A percentile compares a stretch with the other conserved stretches of the same genome.
phyloP scores from a whole-genome alignment of 2,329 filamentous ascomycete species.

The Fusarium sp. region DNA sequence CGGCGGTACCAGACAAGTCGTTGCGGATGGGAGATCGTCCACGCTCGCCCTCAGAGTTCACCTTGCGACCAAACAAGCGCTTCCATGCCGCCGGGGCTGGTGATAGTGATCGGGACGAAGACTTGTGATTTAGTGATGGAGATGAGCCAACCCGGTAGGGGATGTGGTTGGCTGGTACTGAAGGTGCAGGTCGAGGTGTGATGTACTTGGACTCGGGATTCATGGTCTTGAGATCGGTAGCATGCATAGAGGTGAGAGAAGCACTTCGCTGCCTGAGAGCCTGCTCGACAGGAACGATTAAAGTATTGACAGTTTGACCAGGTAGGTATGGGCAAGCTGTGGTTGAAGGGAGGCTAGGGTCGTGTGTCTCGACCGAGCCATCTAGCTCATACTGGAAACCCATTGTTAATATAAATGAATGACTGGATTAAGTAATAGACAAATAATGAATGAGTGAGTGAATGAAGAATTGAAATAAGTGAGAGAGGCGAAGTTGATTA shows the following conservation, averaged over 20 bases:
- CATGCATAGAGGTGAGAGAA: slow-evolving; percentile 68
- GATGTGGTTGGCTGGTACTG: slow-evolving; percentile 34
- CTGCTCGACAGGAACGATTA: slow-evolving; percentile 80
- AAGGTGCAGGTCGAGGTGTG: slow-evolving; percentile 68
- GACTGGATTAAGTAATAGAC: slow-evolving; percentile 2
- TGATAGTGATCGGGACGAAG: slow-evolving; percentile 57
- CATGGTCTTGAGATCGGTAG: slow-evolving; percentile 74
- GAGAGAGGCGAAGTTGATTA: slow-evolving; percentile 24
- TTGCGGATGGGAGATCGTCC: slow-evolving; percentile 44
- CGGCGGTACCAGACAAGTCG: slow-evolving; percentile 13
- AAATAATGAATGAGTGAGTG: neutral
- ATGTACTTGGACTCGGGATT: slow-evolving; percentile 79
- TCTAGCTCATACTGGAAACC: slow-evolving; percentile 79
- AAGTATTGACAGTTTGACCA: slow-evolving; percentile 84
- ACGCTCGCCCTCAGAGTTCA: slow-evolving; percentile 46
- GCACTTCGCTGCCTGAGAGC: slow-evolving; percentile 67
- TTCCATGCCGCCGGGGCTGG: slow-evolving; percentile 58
- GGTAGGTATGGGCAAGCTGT: slow-evolving; percentile 85
- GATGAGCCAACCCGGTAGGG: slow-evolving; percentile 44
- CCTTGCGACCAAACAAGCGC: slow-evolving; percentile 59
- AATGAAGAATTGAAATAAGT: slow-evolving; percentile 11
- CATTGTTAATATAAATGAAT: slow-evolving; percentile 37
- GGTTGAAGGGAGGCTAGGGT: slow-evolving; percentile 76
- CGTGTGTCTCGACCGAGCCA: slow-evolving; percentile 77
- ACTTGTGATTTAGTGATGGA: slow-evolving; percentile 47